Percentiles rank a stretch among this genome's conserved stretches.
phyloP scores from a whole-genome alignment of 73 alveolate species.

The Tetrahymena elliotti region DNA sequence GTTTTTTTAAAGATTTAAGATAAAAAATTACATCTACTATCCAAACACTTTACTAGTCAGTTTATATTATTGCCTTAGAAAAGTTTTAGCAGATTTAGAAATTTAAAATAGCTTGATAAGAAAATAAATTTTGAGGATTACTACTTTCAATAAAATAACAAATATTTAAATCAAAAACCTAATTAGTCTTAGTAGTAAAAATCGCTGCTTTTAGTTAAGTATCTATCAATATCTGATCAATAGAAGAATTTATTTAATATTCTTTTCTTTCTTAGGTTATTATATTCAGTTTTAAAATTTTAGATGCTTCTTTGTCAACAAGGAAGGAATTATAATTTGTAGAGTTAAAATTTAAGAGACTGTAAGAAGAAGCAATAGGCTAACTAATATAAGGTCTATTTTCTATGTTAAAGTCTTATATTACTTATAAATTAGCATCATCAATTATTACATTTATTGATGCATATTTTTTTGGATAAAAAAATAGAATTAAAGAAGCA shows the following conservation, averaged over 20 bases:
- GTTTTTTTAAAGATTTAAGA: too few relatives aligned
- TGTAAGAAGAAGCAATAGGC: neutral
- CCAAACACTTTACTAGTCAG: neutral
- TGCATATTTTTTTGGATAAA: neutral
- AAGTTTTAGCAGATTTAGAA: neutral
- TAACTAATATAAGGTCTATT: neutral
- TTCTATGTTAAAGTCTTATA: neutral
- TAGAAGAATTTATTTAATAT: too few relatives aligned
- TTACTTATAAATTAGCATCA: neutral
- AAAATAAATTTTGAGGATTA: too few relatives aligned
- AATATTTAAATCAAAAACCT: neutral
- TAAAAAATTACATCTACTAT: neutral
- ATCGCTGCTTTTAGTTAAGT: neutral
- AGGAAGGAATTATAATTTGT: too few relatives aligned
- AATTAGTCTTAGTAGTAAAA: neutral
- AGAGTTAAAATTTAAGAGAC: neutral
- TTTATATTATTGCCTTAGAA: neutral
- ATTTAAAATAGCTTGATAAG: neutral
- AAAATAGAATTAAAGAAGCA: neutral
- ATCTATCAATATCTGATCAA: neutral
- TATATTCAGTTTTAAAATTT: too few relatives aligned
- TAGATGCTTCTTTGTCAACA: neutral
- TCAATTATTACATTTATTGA: neutral
- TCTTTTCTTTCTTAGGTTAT: neutral
- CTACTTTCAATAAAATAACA: too few relatives aligned